Percentiles rank a stretch among this genome's conserved stretches.
Conservation (phyloP, 2,329 filamentous ascomycete genomes). For the Aspergillus pseudotamarii region DNA sequence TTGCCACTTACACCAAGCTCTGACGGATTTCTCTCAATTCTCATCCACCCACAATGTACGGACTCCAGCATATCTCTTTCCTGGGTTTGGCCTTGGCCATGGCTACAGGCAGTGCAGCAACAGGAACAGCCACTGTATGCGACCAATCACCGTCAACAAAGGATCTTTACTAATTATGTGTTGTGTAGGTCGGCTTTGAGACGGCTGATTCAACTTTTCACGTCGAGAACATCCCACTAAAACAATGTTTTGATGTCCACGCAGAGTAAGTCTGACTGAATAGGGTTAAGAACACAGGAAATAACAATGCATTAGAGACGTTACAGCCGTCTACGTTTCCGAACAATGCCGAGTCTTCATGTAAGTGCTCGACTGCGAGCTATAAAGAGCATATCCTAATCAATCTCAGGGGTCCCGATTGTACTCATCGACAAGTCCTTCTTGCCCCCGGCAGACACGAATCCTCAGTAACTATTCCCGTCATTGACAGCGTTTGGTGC, state of each 20-base stretch:
- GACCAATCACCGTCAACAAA: neutral
- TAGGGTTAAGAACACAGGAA: too few species aligned
- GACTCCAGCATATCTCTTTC: constrained; percentile 1
- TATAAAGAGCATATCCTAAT: neutral
- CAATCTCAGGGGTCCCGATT: neutral
- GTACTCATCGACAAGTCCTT: neutral
- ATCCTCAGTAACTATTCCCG: neutral
- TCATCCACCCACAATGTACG: neutral
- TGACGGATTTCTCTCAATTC: neutral
- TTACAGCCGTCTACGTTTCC: neutral
- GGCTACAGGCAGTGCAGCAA: neutral
- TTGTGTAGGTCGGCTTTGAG: constrained; percentile 17
- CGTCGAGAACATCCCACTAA: constrained; percentile 9
- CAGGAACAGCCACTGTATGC: constrained; percentile 6
- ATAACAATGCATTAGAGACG: neutral
- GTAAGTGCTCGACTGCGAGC: neutral
- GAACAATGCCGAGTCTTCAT: constrained; percentile 3
- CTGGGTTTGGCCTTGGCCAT: neutral
- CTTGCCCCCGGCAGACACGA: neutral
- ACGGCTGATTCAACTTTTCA: constrained; percentile 11
- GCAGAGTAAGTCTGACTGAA: constrained; percentile 10
- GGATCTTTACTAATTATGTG: neutral
- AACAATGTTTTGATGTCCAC: constrained; percentile 12
- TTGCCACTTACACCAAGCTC: neutral
- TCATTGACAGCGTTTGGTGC: constrained; percentile 4